Conservation (phyloP, 2,329 filamentous ascomycete genomes). For the Cladosporium sp. region DNA sequence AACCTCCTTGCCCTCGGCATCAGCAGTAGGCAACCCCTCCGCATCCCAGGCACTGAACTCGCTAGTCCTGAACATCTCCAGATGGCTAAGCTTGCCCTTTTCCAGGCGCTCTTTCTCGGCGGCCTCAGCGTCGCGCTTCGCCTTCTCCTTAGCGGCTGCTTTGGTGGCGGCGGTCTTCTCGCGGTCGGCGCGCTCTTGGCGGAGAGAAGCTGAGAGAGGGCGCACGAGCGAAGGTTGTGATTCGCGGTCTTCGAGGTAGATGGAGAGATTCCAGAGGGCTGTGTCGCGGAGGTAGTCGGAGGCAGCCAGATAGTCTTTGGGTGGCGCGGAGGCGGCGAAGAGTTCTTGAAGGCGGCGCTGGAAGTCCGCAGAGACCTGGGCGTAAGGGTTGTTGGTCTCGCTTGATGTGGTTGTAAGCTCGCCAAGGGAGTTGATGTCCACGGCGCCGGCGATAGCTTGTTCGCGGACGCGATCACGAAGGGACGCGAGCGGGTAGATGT, state of each 20-base stretch:
- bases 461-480: slow-evolving; percentile 57
- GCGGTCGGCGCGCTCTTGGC: slow-evolving; percentile 50
- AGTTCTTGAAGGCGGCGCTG: slow-evolving; percentile 61
- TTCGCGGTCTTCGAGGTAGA: slow-evolving; percentile 82
- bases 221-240: slow-evolving; percentile 67
- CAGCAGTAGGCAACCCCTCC: slow-evolving; percentile 73
- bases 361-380: slow-evolving; percentile 46
- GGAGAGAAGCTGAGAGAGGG: slow-evolving; percentile 50
- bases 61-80: slow-evolving; percentile 54
- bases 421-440: slow-evolving; percentile 31
- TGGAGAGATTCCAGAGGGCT: slow-evolving; percentile 74
- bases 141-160: slow-evolving; percentile 43
- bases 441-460: slow-evolving; percentile 48
- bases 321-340: slow-evolving; percentile 45
- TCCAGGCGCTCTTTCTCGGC: slow-evolving; percentile 48
- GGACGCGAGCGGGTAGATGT: slow-evolving; percentile 55
- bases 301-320: slow-evolving; percentile 69
- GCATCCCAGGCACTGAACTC: slow-evolving; percentile 77
- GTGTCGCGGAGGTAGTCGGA: slow-evolving; percentile 78
- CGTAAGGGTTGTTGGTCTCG: slow-evolving; percentile 39
- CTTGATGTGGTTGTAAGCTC: slow-evolving; percentile 24
- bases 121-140: slow-evolving; percentile 50
- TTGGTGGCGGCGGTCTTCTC: slow-evolving; percentile 51
- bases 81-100: slow-evolving; percentile 54
- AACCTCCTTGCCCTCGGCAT: slow-evolving; percentile 73